phyloP scores from a whole-genome alignment of 2,329 filamentous ascomycete genomes.

The Diaporthe amygdali region DNA sequence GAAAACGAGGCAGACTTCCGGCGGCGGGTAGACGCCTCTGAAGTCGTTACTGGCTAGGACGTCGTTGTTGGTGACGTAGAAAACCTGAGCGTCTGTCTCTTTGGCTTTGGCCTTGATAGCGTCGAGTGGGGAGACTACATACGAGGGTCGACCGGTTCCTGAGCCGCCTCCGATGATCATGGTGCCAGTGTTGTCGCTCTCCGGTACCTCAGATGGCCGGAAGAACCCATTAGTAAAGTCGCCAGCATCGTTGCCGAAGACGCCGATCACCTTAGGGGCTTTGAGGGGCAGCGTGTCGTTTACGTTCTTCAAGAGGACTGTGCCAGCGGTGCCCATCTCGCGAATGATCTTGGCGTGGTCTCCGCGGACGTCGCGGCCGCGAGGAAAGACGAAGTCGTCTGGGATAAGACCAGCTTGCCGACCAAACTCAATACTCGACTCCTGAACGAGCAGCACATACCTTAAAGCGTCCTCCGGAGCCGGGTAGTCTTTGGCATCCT shows the following conservation, averaged over 20 bases:
- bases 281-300: conserved; percentile 55
- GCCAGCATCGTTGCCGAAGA: conserved; percentile 62
- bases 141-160: conserved; percentile 62
- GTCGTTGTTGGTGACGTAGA: conserved; percentile 25
- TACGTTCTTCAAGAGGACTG: conserved; percentile 65
- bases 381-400: conserved; percentile 50
- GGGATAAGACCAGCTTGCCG: conserved; percentile 40
- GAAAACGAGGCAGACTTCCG: conserved; percentile 64
- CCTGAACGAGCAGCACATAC: background rate
- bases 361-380: conserved; percentile 33
- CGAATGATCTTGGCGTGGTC: conserved; percentile 6
- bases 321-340: background rate
- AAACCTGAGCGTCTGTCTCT: background rate
- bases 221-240: conserved; percentile 43
- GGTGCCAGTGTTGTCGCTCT: background rate
- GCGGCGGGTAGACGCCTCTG: conserved; percentile 50
- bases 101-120: conserved; percentile 35
- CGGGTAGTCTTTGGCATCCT: background rate
- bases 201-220: background rate
- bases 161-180: conserved; percentile 57
- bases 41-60: conserved; percentile 40
- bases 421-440: background rate
- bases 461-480: background rate
- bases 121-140: conserved; percentile 56
- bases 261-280: conserved; percentile 46